Conservation (phyloP, 805 yeast species). For the Starmera dryadoides region DNA sequence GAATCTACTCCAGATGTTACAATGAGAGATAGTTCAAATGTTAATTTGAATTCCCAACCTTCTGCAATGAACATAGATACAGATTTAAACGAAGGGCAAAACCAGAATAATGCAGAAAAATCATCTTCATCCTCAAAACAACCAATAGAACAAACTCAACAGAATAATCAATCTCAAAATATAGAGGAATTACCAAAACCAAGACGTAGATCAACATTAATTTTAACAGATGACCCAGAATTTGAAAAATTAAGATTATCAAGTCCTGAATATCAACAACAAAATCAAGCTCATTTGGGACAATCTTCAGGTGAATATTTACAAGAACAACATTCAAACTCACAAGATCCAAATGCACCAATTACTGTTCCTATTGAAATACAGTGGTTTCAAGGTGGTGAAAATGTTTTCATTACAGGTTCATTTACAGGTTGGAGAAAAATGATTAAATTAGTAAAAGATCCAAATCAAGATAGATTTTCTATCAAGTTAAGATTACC, state of each 20-base stretch:
- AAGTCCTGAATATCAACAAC: slow-evolving; percentile 21
- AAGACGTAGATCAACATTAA: slow-evolving; percentile 64
- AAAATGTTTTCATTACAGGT: slow-evolving; percentile 91
- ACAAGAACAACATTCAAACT: slow-evolving; percentile 6
- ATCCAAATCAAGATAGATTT: slow-evolving; percentile 44
- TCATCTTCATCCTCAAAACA: neutral
- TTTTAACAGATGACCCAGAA: slow-evolving; percentile 63
- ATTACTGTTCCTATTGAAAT: slow-evolving; percentile 50
- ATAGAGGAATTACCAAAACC: slow-evolving; percentile 5
- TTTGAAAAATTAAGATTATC: slow-evolving; percentile 40
- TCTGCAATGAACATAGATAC: slow-evolving; percentile 20
- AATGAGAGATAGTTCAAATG: slow-evolving; percentile 19
- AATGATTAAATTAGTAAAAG: slow-evolving; percentile 78
- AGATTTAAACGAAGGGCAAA: neutral
- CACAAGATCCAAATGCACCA: slow-evolving; percentile 3
- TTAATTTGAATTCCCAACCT: slow-evolving; percentile 15
- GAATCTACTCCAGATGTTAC: slow-evolving; percentile 17
- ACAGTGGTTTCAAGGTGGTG: slow-evolving; percentile 95
- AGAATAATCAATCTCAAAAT: too few species aligned
- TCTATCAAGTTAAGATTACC: slow-evolving; percentile 72
- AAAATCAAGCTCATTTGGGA: slow-evolving; percentile 4
- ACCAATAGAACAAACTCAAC: neutral
- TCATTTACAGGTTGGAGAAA: slow-evolving; percentile 98
- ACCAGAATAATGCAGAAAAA: slow-evolving; percentile 1
- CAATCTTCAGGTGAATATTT: too few species aligned